Conservation (phyloP, 2,329 filamentous ascomycete genomes). For the Hypoxylon sp. region DNA sequence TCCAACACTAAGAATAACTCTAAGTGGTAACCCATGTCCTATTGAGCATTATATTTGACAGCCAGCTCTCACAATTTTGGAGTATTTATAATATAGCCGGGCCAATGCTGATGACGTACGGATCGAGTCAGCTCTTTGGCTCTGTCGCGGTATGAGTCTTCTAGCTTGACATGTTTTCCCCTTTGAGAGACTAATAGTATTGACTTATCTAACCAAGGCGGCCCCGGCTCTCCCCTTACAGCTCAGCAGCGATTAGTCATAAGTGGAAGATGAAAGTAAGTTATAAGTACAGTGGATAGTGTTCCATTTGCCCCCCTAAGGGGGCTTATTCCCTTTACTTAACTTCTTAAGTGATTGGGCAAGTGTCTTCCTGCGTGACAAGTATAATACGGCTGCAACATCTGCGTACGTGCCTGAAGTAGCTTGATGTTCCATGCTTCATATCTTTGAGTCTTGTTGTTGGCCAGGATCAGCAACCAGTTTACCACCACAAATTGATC, state of each 20-base stretch:
- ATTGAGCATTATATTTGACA: constrained; percentile 23
- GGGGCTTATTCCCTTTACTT: constrained; percentile 15
- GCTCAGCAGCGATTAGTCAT: constrained; percentile 25
- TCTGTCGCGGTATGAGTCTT: constrained; percentile 26
- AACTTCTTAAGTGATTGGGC: constrained; percentile 25
- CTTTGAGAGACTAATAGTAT: constrained; percentile 11
- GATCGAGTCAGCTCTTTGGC: constrained; percentile 23
- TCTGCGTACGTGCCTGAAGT: constrained; percentile 26
- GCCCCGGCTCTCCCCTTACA: constrained; percentile 14
- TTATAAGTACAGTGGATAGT: constrained; percentile 32
- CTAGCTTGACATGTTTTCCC: constrained; percentile 22
- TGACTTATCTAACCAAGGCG: constrained; percentile 17
- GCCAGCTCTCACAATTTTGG: constrained; percentile 1
- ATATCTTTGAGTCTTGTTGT: constrained; percentile 25
- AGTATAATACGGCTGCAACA: constrained; percentile 37
- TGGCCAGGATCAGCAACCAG: constrained; percentile 36
- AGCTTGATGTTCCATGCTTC: constrained; percentile 25
- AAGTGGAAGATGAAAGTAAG: constrained; percentile 24
- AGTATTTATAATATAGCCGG: constrained; percentile 34
- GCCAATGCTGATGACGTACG: constrained; percentile 29
- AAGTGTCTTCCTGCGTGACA: constrained; percentile 21
- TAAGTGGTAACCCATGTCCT: constrained; percentile 6
- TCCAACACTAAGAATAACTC: constrained; percentile 21
- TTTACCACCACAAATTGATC: constrained; percentile 35
- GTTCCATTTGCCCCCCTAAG: constrained; percentile 38